These are phyloP conservation scores for Jatropha podagrica DNA, from an alignment of 441 rosid species.

Conservation along the genomic window DNA sequence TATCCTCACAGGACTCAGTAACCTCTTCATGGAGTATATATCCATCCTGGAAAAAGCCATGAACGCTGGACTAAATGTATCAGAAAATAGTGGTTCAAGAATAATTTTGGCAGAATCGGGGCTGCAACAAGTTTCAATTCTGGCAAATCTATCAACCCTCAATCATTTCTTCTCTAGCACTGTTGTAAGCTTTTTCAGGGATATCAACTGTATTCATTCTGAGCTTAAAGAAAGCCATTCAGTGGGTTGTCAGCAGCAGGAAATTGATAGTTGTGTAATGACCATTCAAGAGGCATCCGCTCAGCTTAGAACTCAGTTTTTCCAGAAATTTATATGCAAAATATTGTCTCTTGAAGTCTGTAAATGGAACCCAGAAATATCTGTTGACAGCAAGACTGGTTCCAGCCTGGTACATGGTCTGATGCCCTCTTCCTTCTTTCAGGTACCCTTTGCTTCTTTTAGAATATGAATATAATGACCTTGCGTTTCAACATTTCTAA, in stretches of 20 bases:
- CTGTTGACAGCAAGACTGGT: slow-evolving; percentile 18
- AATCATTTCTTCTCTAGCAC: slow-evolving; percentile 36
- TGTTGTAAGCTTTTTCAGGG: slow-evolving; percentile 33
- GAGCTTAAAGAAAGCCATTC: slow-evolving; percentile 21
- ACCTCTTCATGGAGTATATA: slow-evolving; percentile 48
- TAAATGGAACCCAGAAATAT: slow-evolving; percentile 21
- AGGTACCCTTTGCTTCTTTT: slow-evolving; percentile 37
- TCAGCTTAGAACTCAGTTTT: slow-evolving; percentile 46
- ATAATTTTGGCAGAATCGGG: slow-evolving; percentile 36
- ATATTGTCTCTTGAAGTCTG: slow-evolving; percentile 28
- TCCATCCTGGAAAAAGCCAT: slow-evolving; percentile 45
- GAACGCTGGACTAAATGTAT: slow-evolving; percentile 18
- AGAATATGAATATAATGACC: not conserved
- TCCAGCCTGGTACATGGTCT: slow-evolving; percentile 16
- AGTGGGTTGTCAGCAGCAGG: slow-evolving; percentile 31
- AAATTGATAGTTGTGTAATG: slow-evolving; percentile 31
- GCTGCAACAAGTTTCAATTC: slow-evolving; percentile 44
- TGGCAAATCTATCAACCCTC: slow-evolving; percentile 50
- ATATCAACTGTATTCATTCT: slow-evolving; percentile 20
- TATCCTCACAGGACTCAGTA: slow-evolving; percentile 38
- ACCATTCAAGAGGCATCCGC: slow-evolving; percentile 37
- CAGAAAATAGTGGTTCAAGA: slow-evolving; percentile 27
- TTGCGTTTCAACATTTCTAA: not conserved
- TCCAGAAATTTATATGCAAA: slow-evolving; percentile 37
- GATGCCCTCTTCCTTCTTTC: slow-evolving; percentile 51